These are phyloP conservation scores for Strobilomyces confusus DNA, from an alignment of 768 basidiomycete species.

Conservation along the genomic window DNA sequence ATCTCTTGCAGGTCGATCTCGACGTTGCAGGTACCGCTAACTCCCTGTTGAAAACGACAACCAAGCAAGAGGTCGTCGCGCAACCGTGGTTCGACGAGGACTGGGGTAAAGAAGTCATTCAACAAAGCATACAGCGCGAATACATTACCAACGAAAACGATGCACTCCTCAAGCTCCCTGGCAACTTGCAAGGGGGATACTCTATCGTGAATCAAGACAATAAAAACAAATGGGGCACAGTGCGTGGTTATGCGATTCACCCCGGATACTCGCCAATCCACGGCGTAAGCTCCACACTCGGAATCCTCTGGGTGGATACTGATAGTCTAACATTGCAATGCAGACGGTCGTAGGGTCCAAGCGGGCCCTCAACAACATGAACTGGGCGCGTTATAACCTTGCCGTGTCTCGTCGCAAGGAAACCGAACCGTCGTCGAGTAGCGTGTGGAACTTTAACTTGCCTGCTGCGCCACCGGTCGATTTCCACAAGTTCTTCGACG, in stretches of 20 bases:
- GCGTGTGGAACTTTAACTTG: conserved; percentile 61
- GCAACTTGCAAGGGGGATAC: conserved; percentile 55
- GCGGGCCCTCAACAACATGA: conserved; percentile 55
- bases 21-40: conserved; percentile 59
- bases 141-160: conserved; percentile 51
- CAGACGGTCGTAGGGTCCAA: conserved; percentile 59
- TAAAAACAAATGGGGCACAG: conserved; percentile 53
- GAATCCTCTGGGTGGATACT: neutral
- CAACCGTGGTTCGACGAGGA: conserved; percentile 57
- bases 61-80: conserved; percentile 44
- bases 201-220: conserved; percentile 52
- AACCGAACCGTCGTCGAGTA: conserved; percentile 53
- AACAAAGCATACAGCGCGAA: conserved; percentile 47
- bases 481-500: conserved; percentile 61
- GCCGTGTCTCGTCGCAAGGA: conserved; percentile 58
- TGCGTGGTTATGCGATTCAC: conserved; percentile 59
- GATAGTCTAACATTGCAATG: neutral
- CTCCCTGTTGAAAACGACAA: conserved; percentile 49
- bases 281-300: conserved; percentile 30
- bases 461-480: conserved; percentile 53
- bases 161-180: conserved; percentile 46
- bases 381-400: conserved; percentile 64
- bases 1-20: conserved; percentile 49
- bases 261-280: conserved; percentile 54
- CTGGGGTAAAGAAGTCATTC: conserved; percentile 53